Evolutionary conservation across 2,329 filamentous ascomycete genomes (phyloP).

Genomic region (Proliferodiscus dingleyae): DNA sequence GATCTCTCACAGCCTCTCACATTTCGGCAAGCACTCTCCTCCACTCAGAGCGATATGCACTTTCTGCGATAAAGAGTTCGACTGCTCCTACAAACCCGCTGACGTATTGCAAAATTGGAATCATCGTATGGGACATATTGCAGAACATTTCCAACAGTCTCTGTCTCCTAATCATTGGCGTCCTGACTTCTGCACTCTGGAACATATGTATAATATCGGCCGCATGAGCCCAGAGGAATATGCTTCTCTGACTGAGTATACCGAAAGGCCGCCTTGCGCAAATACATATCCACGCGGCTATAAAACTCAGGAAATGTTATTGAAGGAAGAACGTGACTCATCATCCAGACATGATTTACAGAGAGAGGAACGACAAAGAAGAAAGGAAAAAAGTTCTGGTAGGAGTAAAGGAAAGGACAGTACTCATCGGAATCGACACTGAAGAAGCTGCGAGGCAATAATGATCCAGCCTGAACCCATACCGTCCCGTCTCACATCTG

Average conservation of each 20-base stretch:
- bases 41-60: constrained; percentile 40
- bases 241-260: constrained; percentile 5
- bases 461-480: neutral
- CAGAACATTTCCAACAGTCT: constrained; percentile 34
- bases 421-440: neutral
- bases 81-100: constrained; percentile 4
- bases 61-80: constrained; percentile 41
- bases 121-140: constrained; percentile 47
- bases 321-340: constrained; percentile 2
- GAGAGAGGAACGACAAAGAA: constrained; percentile 11
- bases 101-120: constrained; percentile 19
- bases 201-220: constrained; percentile 32
- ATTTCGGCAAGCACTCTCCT: constrained; percentile 34
- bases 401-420: neutral
- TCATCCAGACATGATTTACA: constrained; percentile 5
- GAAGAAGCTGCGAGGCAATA: no score
- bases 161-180: constrained; percentile 24
- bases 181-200: constrained; percentile 39
- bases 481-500: neutral
- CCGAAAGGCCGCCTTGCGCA: constrained; percentile 15
- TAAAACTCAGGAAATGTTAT: constrained; percentile 11
- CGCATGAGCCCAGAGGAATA: constrained; percentile 29
- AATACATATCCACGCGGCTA: constrained; percentile 9
- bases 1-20: constrained; percentile 40
- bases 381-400: constrained; percentile 1